phyloP scores from a whole-genome alignment of 106 monocot species.

The Narthecium ossifragum region DNA sequence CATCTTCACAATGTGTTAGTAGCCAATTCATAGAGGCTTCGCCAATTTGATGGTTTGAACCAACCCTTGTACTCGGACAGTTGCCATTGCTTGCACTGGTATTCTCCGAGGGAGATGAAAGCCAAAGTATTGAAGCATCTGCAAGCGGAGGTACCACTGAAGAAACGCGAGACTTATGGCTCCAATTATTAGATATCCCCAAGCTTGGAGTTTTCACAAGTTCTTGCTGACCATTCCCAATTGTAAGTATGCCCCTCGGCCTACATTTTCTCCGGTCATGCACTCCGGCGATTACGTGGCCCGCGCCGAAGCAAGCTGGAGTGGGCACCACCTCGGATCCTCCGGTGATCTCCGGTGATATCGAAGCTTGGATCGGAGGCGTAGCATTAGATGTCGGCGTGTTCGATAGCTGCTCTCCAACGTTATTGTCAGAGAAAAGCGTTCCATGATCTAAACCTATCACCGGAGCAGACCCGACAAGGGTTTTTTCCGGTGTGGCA shows the following conservation, averaged over 20 bases:
- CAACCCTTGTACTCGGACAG: constrained; percentile 6
- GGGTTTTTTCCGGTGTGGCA: constrained; percentile 22
- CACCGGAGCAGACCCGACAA: neutral
- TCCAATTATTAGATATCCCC: too few species aligned
- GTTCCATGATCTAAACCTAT: neutral
- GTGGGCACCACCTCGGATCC: constrained; percentile 33
- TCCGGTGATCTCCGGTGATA: constrained; percentile 71
- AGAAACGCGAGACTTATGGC: constrained; percentile 11
- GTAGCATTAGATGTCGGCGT: constrained; percentile 47
- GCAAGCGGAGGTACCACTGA: constrained; percentile 23
- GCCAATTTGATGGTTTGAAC: constrained; percentile 8
- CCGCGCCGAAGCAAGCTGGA: constrained; percentile 79
- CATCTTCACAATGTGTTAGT: constrained; percentile 17
- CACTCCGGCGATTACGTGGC: constrained; percentile 74
- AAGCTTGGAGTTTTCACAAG: too few species aligned
- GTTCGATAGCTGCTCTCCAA: constrained; percentile 10
- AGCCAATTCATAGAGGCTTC: constrained; percentile 69
- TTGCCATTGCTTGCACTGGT: neutral
- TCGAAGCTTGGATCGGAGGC: constrained; percentile 76
- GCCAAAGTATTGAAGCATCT: constrained; percentile 69
- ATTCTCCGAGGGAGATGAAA: constrained; percentile 41
- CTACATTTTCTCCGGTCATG: constrained; percentile 72
- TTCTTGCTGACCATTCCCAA: constrained; percentile 19
- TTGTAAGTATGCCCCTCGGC: constrained; percentile 76
- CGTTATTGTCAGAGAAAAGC: neutral